Conservation (phyloP, 306 rosid species). For the Lathyrus tuberosus region DNA sequence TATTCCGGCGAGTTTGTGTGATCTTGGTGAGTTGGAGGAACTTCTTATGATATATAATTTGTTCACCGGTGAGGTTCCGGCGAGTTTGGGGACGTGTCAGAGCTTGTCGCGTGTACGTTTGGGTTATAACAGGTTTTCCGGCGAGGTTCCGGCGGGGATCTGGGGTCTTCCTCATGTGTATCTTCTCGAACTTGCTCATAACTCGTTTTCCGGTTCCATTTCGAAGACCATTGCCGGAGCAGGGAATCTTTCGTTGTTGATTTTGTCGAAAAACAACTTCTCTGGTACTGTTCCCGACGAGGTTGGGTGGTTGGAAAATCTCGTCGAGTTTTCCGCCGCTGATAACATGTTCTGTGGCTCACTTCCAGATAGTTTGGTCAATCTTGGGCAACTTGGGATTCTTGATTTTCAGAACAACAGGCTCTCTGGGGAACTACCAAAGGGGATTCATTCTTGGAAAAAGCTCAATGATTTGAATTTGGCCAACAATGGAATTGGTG, state of each 20-base stretch:
- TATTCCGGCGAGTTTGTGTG: constrained; percentile 69
- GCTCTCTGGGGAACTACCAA: constrained; percentile 69
- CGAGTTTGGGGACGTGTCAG: constrained; percentile 65
- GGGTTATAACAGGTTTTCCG: constrained; percentile 62
- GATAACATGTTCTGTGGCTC: constrained; percentile 60
- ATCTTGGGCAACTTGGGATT: constrained; percentile 61
- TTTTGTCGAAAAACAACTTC: constrained; percentile 68
- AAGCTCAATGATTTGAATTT: constrained; percentile 82
- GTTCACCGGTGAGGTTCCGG: constrained; percentile 78
- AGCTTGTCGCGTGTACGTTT: constrained; percentile 66
- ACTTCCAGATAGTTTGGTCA: constrained; percentile 61
- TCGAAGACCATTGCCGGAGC: constrained; percentile 75
- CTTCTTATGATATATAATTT: constrained; percentile 58
- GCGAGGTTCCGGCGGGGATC: constrained; percentile 76
- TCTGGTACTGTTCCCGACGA: constrained; percentile 73
- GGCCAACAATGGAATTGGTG: constrained; percentile 63
- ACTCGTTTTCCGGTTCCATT: constrained; percentile 68
- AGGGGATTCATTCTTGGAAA: constrained; percentile 51
- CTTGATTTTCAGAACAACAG: constrained; percentile 73
- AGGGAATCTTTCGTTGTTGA: constrained; percentile 56
- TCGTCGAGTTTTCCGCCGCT: constrained; percentile 58
- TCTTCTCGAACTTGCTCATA: constrained; percentile 67
- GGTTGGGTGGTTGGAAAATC: constrained; percentile 71
- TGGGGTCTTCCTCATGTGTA: constrained; percentile 83
- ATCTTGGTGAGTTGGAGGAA: constrained; percentile 64